Conservation (phyloP, 805 yeast species). For the Saccharomycopsis sp. region DNA sequence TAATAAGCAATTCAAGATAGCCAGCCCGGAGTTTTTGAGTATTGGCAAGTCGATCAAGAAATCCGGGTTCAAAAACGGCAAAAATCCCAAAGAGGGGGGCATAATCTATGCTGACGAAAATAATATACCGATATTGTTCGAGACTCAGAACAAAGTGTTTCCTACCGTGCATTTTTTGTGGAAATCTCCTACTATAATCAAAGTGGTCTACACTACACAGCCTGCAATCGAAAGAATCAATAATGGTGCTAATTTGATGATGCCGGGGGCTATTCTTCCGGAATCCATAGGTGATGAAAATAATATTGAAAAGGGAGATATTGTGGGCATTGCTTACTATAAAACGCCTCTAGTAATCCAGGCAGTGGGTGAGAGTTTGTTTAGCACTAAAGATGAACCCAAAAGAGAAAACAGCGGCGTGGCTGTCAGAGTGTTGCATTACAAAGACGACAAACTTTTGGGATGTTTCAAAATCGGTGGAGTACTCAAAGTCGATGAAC, state of each 20-base stretch:
- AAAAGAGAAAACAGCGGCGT: slow-evolving; percentile 61
- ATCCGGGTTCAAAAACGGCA: neutral
- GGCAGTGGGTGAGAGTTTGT: slow-evolving; percentile 63
- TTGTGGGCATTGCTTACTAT: slow-evolving; percentile 67
- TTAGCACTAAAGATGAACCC: slow-evolving; percentile 39
- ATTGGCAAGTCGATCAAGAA: neutral
- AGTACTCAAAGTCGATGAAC: slow-evolving; percentile 34
- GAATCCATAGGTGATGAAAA: slow-evolving; percentile 26
- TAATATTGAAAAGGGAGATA: slow-evolving; percentile 52
- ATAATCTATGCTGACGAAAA: slow-evolving; percentile 56
- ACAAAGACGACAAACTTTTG: slow-evolving; percentile 57
- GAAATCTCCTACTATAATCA: slow-evolving; percentile 60
- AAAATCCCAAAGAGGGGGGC: slow-evolving; percentile 33
- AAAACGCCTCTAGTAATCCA: slow-evolving; percentile 53
- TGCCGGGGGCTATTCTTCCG: slow-evolving; percentile 61
- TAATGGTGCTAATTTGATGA: slow-evolving; percentile 78
- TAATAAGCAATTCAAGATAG: slow-evolving; percentile 36
- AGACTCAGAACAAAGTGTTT: slow-evolving; percentile 43
- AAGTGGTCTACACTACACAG: slow-evolving; percentile 63
- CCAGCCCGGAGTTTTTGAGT: slow-evolving; percentile 26
- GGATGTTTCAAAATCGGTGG: slow-evolving; percentile 30
- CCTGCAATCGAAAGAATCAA: slow-evolving; percentile 63
- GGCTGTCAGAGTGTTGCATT: slow-evolving; percentile 70
- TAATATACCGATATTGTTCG: slow-evolving; percentile 69
- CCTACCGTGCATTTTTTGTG: slow-evolving; percentile 76